phyloP scores from a whole-genome alignment of 495 filamentous ascomycete genomes.

The Rhypophila decipiens region DNA sequence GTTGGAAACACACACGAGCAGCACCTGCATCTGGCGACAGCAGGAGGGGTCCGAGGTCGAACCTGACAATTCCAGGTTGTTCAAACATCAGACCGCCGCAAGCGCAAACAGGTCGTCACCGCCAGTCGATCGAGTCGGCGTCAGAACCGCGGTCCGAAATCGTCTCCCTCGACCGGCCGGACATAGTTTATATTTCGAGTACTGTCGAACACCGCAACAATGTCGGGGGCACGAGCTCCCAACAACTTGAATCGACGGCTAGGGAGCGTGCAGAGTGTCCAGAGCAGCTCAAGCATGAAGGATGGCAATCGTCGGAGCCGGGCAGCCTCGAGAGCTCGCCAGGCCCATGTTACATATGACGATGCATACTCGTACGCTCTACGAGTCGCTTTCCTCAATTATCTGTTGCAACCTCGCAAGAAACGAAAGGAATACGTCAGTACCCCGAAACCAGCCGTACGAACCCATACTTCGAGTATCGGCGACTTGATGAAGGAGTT shows the following conservation, averaged over 20 bases:
- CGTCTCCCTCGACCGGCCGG: too few relatives aligned
- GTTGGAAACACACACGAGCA: too few relatives aligned
- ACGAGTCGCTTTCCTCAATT: constrained; percentile 83
- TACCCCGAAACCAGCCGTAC: constrained; percentile 51
- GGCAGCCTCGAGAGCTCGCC: constrained; percentile 30
- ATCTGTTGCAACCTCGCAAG: constrained; percentile 85
- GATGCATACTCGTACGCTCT: constrained; percentile 88
- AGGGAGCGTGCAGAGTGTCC: constrained; percentile 35
- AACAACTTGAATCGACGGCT: constrained; percentile 34
- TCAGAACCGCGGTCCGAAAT: too few relatives aligned
- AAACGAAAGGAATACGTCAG: constrained; percentile 79
- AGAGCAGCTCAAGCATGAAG: constrained; percentile 16
- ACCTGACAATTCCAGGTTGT: too few relatives aligned
- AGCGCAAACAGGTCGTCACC: too few relatives aligned
- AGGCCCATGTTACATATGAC: constrained; percentile 44
- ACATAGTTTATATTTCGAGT: too few relatives aligned
- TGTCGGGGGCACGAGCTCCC: constrained; percentile 30
- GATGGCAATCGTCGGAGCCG: constrained; percentile 28
- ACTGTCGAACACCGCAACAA: not conserved
- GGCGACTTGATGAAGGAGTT: constrained; percentile 57
- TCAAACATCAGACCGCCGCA: too few relatives aligned
- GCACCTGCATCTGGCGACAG: too few relatives aligned
- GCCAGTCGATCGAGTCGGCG: too few relatives aligned
- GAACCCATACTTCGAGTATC: constrained; percentile 64
- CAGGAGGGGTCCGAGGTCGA: too few relatives aligned